Percentiles rank a stretch among this genome's conserved stretches.
Conservation (phyloP, 352 stramenopile species). For the Globisporangium sylvaticum region DNA sequence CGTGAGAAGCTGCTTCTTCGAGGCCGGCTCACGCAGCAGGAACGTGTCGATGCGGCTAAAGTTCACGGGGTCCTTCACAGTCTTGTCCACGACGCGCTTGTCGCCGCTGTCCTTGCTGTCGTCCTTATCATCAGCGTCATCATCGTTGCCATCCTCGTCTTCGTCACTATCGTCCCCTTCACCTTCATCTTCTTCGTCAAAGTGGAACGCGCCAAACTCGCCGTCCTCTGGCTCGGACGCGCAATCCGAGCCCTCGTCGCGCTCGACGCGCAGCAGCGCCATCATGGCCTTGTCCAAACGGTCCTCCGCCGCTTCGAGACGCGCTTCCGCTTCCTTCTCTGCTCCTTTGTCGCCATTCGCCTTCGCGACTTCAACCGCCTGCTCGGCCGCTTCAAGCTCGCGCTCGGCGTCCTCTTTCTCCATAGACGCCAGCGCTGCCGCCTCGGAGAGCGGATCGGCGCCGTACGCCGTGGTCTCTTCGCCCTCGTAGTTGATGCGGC, state of each 20-base stretch:
- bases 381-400: conserved; percentile 58
- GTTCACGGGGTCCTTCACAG: conserved; percentile 67
- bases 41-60: conserved; percentile 72
- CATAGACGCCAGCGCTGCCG: conserved; percentile 51
- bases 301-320: conserved; percentile 54
- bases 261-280: conserved; percentile 61
- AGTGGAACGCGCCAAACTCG: conserved; percentile 50
- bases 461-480: conserved; percentile 82
- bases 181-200: conserved; percentile 52
- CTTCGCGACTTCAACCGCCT: conserved; percentile 24
- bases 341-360: conserved; percentile 40
- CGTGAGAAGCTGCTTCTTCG: conserved; percentile 25
- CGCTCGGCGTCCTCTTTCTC: conserved; percentile 58
- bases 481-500: conserved; percentile 94
- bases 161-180: conserved; percentile 57
- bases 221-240: conserved; percentile 27
- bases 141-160: conserved; percentile 46
- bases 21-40: conserved; percentile 29
- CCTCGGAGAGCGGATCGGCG: conserved; percentile 54
- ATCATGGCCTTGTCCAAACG: conserved; percentile 74
- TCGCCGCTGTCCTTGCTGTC: conserved; percentile 1
- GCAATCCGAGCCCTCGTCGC: conserved; percentile 31
- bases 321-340: conserved; percentile 33
- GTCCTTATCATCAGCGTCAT: conserved; percentile 43
- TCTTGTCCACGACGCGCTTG: conserved; percentile 34